phyloP scores from a whole-genome alignment of 148 eudicot species.

The Amaranthus hypochondriacus region DNA sequence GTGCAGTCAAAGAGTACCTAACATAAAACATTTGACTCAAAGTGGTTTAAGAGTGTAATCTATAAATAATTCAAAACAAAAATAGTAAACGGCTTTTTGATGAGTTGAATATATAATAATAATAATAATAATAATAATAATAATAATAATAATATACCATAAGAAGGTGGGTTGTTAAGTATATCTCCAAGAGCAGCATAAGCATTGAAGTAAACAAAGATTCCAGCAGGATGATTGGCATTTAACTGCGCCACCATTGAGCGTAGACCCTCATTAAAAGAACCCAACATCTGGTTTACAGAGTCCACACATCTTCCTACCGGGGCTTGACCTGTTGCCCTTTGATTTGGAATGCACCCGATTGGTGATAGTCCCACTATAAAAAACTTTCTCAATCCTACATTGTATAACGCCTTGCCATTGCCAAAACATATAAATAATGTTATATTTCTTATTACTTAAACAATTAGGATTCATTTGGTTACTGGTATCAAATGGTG shows the following conservation, averaged over 20 bases:
- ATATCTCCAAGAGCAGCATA: constrained; percentile 68
- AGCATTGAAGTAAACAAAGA: constrained; percentile 62
- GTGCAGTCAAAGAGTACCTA: too few species aligned
- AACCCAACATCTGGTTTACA: constrained; percentile 76
- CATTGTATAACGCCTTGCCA: constrained; percentile 57
- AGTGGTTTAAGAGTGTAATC: too few species aligned
- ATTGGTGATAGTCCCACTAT: constrained; percentile 66
- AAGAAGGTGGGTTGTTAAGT: constrained; percentile 56
- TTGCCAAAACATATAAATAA: background rate
- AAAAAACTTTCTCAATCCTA: constrained; percentile 75
- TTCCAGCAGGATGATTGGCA: constrained; percentile 57
- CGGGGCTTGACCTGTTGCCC: constrained; percentile 57
- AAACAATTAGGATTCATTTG: too few species aligned
- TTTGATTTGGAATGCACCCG: constrained; percentile 87
- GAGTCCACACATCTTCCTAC: constrained; percentile 71
- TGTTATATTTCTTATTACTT: background rate
- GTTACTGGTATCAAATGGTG: too few species aligned
- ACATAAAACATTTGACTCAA: too few species aligned
- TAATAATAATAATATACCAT: constrained; percentile 30
- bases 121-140: too few species aligned
- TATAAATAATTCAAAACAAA: background rate
- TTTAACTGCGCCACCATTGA: constrained; percentile 46
- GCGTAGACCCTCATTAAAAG: constrained; percentile 69
- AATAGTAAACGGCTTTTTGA: background rate
- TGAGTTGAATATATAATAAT: too few species aligned